A percentile compares a stretch with the other conserved stretches of the same genome.
Evolutionary conservation across 441 rosid genomes (phyloP).

Genomic region (Biscutella laevigata): DNA sequence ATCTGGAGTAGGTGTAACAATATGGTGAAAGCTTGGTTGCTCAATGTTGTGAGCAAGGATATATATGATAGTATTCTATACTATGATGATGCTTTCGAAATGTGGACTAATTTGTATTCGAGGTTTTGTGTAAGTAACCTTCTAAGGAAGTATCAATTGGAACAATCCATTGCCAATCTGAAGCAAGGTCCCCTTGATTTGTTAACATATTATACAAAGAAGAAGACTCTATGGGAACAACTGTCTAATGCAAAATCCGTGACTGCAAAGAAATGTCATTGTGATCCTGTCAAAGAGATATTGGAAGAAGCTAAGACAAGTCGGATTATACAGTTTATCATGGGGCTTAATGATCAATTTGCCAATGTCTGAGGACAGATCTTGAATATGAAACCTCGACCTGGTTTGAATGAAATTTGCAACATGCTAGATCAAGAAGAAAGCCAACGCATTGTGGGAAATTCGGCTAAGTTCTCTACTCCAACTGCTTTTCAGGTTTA

Average conservation of each 20-base stretch:
- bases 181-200: background rate
- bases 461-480: background rate
- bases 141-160: background rate
- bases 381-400: too few relatives aligned
- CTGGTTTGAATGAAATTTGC: too few relatives aligned
- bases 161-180: background rate
- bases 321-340: too few relatives aligned
- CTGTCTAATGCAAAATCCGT: background rate
- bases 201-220: background rate
- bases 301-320: background rate
- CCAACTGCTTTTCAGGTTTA: background rate
- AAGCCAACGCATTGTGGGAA: too few relatives aligned
- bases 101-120: background rate
- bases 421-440: background rate
- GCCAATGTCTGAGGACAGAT: background rate
- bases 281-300: background rate
- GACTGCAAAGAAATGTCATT: background rate
- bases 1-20: too few relatives aligned
- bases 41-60: background rate
- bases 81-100: background rate
- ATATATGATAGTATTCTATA: background rate
- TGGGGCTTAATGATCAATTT: background rate
- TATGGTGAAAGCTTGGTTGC: too few relatives aligned
- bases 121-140: background rate
- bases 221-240: background rate